Evolutionary conservation across 75 land plant species (phyloP), one percentile per base, ranked within the genome.

Genomic region (Chamaecyparis obtusa): DNA sequence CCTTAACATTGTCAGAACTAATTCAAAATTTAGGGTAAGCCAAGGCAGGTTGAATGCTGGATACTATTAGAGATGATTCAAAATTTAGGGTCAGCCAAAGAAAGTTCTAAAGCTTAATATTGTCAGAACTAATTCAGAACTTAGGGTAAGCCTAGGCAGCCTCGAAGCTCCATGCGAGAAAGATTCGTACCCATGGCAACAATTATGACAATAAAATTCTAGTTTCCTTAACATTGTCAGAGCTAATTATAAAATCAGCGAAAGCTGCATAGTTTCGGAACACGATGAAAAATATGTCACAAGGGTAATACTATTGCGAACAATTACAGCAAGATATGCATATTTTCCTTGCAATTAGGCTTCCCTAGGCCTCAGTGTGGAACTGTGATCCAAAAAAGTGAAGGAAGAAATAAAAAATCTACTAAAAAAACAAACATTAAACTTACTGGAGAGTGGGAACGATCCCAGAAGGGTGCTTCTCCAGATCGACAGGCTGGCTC

Each of bases 391-490:
- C 19, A 17, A 5, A 57, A 57, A 57, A 19, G 24, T 21, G 55
- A 13, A 51, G 1, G 55, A 51, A 51, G 3, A 51, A 51, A 64
- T 64, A 6, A 19, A 60, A 60, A 64, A 27, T 7, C 9, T 24
- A 64, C 0, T 24, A 64, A 8, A 9, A 57, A 21, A 0, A 21
- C 19, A 27, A n/a, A 11, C 30, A 35, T 13, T 41, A 32, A 9
- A 85, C 93, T 91, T 86, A 92, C 93, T 92, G 93, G 16, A 92
- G 83, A 14, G 93, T 92, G 21, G 93, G 93, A 9, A 92, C 86
- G 87, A 92, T 92, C 57, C 93, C 93, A 60, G 93, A 92, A 51
- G 93, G 93, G 84, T 92, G 93, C 92, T 88, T 91, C 35, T 86
- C 87, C 48, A 87, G 92, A 86, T 92, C 93, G 67, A 92, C 91